phyloP scores from a whole-genome alignment of 306 rosid species.

The Castanea crenata region DNA sequence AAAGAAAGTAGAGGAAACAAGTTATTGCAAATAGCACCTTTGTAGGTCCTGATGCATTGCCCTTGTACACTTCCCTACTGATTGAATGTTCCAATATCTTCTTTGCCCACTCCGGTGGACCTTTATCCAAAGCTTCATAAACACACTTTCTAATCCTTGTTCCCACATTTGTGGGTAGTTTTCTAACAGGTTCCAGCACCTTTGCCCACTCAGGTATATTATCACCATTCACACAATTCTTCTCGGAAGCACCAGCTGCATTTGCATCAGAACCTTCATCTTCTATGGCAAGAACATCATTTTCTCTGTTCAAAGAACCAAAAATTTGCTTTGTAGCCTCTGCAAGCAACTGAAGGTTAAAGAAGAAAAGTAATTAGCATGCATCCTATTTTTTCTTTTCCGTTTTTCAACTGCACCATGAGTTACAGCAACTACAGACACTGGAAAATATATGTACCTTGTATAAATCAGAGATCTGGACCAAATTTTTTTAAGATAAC shows the following conservation, averaged over 20 bases:
- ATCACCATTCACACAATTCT: constrained; percentile 44
- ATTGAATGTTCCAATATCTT: constrained; percentile 78
- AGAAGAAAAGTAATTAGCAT: constrained; percentile 22
- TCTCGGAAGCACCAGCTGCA: constrained; percentile 49
- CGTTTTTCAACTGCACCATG: constrained; percentile 3
- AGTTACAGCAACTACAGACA: constrained; percentile 1
- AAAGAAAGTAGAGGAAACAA: constrained; percentile 17
- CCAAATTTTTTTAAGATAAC: not conserved
- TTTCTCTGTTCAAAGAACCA: constrained; percentile 60
- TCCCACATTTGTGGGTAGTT: constrained; percentile 97
- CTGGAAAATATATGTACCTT: not conserved
- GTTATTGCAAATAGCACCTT: constrained; percentile 58
- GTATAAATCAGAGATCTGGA: not conserved
- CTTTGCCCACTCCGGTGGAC: constrained; percentile 97
- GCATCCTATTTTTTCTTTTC: constrained; percentile 14
- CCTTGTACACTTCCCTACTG: constrained; percentile 96
- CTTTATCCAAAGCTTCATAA: constrained; percentile 67
- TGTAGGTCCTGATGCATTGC: constrained; percentile 99
- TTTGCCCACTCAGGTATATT: constrained; percentile 87
- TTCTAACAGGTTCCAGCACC: constrained; percentile 86
- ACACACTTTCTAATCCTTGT: constrained; percentile 97
- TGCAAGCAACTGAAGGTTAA: constrained; percentile 79
- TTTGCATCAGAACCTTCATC: constrained; percentile 67
- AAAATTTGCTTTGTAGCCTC: constrained; percentile 82
- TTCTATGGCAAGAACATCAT: constrained; percentile 68